Base-by-base conservation (phyloP, 495 filamentous ascomycete species). In the Aspergillus saccharolyticus region DNA sequence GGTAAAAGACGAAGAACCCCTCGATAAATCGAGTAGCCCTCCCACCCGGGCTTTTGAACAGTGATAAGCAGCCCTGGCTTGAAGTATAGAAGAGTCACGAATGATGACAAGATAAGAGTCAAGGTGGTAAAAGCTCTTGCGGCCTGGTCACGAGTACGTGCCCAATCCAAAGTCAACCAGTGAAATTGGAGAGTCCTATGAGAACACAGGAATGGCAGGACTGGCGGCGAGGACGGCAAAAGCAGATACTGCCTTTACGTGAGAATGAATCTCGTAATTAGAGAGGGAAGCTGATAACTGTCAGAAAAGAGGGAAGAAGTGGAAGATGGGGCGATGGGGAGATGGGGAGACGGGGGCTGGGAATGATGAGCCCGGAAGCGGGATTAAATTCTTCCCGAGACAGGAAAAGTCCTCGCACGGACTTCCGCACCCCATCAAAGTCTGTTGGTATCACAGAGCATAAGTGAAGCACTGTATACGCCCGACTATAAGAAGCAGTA, bases 1-100 rank as follows among this genome's bases (percentile, higher is more conserved):
- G n/a, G n/a, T n/a, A 22, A 52, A 50, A 18, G 43, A 49, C 57
- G 52, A 49, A 24, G 16, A 46, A 58, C 43, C 60, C 60, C 60
- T 62, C 55, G 56, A 62, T 24, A 43, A 53, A 55, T 62, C 60
- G 55, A 62, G 60, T 49, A 55, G 18, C 60, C 60, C 55, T 58
- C 60, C 60, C 55, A 49, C 60, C 60, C 55, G 56, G 60, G 55
- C 55, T 62, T 28, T 62, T 62, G 51, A 58, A 28, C 10, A 55
- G 25, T 1, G 21, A 39, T 58, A 52, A 62, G 60, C 55, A 62
- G 60, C 60, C 60, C 60, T 62, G 60, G 53, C 60, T 62, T 51
- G 60, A 14, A 47, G 42, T 45, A 55, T 50, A 24, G 58, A 58
- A 33, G 22, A 19, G 33, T 47, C 52, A 58, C 52, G 52, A 44